Evolutionary conservation across 805 yeast genomes (phyloP), one percentile per base, ranked within the genome.

Genomic region (Candida gorgasii): DNA sequence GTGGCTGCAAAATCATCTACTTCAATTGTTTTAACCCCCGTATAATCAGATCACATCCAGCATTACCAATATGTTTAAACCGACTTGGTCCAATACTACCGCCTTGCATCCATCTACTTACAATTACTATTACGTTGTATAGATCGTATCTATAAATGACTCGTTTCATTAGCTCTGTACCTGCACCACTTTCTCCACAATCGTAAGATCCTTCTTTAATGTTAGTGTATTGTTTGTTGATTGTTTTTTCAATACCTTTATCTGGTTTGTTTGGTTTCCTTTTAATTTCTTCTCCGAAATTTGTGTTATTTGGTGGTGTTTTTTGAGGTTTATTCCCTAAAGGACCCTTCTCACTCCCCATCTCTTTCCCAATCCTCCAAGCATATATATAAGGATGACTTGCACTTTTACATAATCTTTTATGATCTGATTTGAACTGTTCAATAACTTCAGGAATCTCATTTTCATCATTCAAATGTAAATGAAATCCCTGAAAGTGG

Each of bases 31-130:
- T 26, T 26, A 26, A 26, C 8, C 22, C 11, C 27, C 15, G 22
- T 3, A 18, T 26, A 3, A 40, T 22, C 44, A 36, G 40, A 15
- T 31, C 41, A 18, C 20, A 16, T 18, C 43, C 43, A 2, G 24
- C 46, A 16, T 27, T 17, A 1, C 46, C 51, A 4, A 87, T 86
- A 50, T 80, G 82, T 45, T 86, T 69, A 54, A 86, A 87, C 42
- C 96, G 61, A 17, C 79, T 73, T 4, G 87, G 73, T 0, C 95
- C 95, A 30, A 87, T 56, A 3, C 86, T 86, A 0, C 73, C 71
- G 0, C 95, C 95, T 1, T 92, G 92, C 55, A 84, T 84, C 95
- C 95, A 86, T 46, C 96, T 58, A 0, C 86, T 77, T 0, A 84
- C 93, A 19, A 86, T 80, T 1, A 86, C 74, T 13, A 86, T 52